Conservation (phyloP, 208 protist genomes). For the Wallacemonas sp. region DNA sequence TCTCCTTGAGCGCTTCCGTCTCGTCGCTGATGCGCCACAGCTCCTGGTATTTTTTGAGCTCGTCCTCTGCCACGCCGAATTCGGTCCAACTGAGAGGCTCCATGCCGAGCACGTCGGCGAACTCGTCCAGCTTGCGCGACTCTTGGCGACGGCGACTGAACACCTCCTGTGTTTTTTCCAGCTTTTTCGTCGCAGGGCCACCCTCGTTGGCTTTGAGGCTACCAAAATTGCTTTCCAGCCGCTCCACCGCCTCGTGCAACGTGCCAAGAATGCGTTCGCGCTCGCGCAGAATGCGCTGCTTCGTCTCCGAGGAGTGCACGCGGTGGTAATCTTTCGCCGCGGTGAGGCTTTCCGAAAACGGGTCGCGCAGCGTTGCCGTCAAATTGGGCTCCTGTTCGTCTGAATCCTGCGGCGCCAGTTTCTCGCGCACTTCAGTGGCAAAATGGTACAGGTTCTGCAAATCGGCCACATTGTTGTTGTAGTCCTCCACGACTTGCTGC, state of each 20-base stretch:
- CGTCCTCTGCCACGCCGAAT: conserved; percentile 59
- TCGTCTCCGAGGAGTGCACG: conserved; percentile 27
- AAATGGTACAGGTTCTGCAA: conserved; percentile 54
- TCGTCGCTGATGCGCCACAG: conserved; percentile 71
- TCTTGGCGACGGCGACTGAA: conserved; percentile 35
- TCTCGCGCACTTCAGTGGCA: conserved; percentile 40
- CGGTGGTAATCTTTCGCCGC: conserved; percentile 43
- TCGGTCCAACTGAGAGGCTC: conserved; percentile 72
- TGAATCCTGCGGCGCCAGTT: conserved; percentile 11
- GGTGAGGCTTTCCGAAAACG: conserved; percentile 38
- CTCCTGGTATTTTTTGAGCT: conserved; percentile 73
- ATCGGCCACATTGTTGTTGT: conserved; percentile 37
- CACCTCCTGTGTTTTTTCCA: conserved; percentile 40
- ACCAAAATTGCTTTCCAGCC: conserved; percentile 41
- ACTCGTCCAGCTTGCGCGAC: conserved; percentile 57
- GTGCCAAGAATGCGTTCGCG: conserved; percentile 29
- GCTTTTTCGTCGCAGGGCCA: conserved; percentile 42
- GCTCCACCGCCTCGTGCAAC: conserved; percentile 29
- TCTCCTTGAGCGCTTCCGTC: conserved; percentile 55
- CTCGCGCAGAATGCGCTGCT: conserved; percentile 36
- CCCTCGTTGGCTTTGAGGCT: conserved; percentile 47
- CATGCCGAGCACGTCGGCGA: conserved; percentile 68
- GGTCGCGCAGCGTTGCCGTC: conserved; percentile 29
- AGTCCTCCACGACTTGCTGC: conserved; percentile 34
- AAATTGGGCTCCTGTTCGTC: conserved; percentile 26